Percentiles rank a stretch among this genome's conserved stretches.
phyloP scores from a whole-genome alignment of 331 rosid species.

The Pyracantha coccinea region DNA sequence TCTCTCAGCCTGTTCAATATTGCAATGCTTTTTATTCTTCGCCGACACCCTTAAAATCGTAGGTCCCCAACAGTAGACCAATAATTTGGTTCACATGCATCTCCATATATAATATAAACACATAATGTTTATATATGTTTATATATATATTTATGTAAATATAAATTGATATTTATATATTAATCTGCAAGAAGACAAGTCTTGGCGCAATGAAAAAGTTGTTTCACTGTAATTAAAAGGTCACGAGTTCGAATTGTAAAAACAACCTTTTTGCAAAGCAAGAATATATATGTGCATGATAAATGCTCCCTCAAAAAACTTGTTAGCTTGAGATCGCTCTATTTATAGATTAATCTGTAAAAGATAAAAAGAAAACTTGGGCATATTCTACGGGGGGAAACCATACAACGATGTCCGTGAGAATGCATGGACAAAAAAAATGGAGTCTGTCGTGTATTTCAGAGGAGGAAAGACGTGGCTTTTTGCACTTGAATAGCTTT shows the following conservation, averaged over 20 bases:
- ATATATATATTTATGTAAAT: no score
- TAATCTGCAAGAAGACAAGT: background rate
- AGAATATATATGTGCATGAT: no score
- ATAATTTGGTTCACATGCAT: constrained; percentile 64
- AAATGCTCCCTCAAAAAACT: no score
- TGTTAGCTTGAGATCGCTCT: no score
- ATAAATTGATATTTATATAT: background rate
- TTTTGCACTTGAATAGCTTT: background rate
- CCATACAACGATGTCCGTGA: constrained; percentile 18
- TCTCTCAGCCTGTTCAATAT: constrained; percentile 7
- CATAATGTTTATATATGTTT: no score
- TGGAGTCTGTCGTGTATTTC: constrained; percentile 16
- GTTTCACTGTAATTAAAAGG: no score
- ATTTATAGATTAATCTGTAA: background rate
- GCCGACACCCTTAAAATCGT: constrained; percentile 25
- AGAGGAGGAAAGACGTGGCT: constrained; percentile 14
- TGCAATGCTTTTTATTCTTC: constrained; percentile 43
- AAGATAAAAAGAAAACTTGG: background rate
- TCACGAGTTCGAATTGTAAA: no score
- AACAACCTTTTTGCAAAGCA: no score
- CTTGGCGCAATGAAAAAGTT: no score
- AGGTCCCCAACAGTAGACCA: constrained; percentile 36
- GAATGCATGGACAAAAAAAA: constrained; percentile 31
- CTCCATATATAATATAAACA: constrained; percentile 5
- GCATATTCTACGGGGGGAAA: constrained; percentile 17